phyloP scores from a whole-genome alignment of 331 rosid genomes.

The Saraca asoca region DNA sequence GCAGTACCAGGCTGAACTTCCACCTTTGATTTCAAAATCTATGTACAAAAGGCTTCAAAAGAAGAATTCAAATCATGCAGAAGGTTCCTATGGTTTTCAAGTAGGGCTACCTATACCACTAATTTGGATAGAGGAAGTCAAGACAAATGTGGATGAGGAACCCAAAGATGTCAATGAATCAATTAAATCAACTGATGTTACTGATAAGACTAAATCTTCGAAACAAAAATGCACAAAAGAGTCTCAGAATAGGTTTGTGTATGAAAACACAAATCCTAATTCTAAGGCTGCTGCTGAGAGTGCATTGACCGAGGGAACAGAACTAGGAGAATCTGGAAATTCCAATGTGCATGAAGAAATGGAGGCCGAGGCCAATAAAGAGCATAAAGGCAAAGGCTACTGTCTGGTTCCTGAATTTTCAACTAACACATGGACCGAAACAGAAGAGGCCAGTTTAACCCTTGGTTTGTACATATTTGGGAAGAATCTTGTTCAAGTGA shows the following conservation, averaged over 20 bases:
- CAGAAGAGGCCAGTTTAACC: constrained; percentile 71
- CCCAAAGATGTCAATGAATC: constrained; percentile 32
- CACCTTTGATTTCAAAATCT: constrained; percentile 48
- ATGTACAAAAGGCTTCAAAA: constrained; percentile 31
- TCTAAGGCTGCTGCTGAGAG: constrained; percentile 34
- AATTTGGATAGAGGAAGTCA: constrained; percentile 56
- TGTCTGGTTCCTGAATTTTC: constrained; percentile 69
- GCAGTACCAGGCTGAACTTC: constrained; percentile 71
- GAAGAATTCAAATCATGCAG: constrained; percentile 38
- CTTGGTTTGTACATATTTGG: constrained; percentile 87
- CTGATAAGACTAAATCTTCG: constrained; percentile 35
- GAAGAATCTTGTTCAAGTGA: constrained; percentile 76
- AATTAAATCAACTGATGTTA: constrained; percentile 5
- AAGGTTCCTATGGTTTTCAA: constrained; percentile 44
- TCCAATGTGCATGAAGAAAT: constrained; percentile 40
- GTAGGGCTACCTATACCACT: constrained; percentile 69
- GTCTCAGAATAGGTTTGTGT: constrained; percentile 26
- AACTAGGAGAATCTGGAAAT: constrained; percentile 37
- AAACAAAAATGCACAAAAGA: constrained; percentile 34
- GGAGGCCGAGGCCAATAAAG: constrained; percentile 32
- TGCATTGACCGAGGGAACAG: constrained; percentile 22
- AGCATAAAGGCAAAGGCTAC: constrained; percentile 37
- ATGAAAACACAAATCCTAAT: constrained; percentile 33
- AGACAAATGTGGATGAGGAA: constrained; percentile 27
- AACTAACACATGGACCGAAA: constrained; percentile 57